Evolutionary conservation across 1,284 basidiomycete genomes (phyloP).

Genomic region (Papiliotrema laurentii): DNA sequence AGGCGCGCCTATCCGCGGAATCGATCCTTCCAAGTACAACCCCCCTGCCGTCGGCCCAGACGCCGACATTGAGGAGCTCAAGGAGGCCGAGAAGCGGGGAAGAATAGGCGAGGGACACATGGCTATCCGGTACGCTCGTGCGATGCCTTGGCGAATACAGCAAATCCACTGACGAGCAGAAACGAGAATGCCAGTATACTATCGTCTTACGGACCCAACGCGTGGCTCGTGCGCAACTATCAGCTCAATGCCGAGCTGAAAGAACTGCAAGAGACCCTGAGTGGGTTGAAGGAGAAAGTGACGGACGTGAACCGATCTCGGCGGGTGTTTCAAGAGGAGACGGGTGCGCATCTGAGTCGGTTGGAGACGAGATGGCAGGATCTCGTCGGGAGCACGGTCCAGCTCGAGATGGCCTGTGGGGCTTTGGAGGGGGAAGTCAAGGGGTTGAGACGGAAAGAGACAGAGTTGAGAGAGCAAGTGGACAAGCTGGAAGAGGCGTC

Average conservation of each 20-base stretch:
- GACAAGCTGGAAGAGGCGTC: constrained; percentile 32
- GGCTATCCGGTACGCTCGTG: constrained; percentile 59
- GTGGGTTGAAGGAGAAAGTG: constrained; percentile 66
- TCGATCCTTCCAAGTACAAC: constrained; percentile 77
- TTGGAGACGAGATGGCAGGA: constrained; percentile 46
- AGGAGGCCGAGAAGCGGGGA: constrained; percentile 69
- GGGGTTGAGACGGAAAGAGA: constrained; percentile 36
- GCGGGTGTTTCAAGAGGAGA: constrained; percentile 59
- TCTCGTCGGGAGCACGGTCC: constrained; percentile 40
- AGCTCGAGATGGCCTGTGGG: constrained; percentile 46
- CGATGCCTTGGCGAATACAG: neutral
- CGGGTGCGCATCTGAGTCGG: constrained; percentile 38
- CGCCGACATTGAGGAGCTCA: constrained; percentile 73
- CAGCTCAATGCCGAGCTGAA: constrained; percentile 72
- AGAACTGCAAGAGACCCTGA: constrained; percentile 65
- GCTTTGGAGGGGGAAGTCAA: constrained; percentile 45
- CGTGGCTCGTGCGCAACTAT: constrained; percentile 87
- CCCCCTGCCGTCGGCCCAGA: constrained; percentile 60
- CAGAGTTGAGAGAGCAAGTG: constrained; percentile 35
- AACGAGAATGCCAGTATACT: constrained; percentile 80
- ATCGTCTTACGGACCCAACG: constrained; percentile 82
- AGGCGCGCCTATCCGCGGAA: constrained; percentile 53
- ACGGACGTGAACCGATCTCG: constrained; percentile 79
- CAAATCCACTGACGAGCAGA: constrained; percentile 48
- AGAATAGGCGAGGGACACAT: constrained; percentile 87